Evolutionary conservation across 352 stramenopile species (phyloP).

Genomic region (Globisporangium polare): DNA sequence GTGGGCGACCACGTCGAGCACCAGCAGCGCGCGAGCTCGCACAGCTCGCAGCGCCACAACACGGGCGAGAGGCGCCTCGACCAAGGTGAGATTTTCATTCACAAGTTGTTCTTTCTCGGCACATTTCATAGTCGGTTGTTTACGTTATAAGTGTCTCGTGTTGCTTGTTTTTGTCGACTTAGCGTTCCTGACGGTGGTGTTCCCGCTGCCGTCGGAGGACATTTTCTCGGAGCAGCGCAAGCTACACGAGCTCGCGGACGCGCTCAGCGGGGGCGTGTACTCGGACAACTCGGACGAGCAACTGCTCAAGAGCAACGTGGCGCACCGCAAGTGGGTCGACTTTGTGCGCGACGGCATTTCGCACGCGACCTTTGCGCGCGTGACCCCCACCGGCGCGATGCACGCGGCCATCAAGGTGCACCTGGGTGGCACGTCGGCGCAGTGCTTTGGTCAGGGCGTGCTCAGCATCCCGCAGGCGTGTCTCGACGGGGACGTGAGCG

Average conservation of each 20-base stretch:
- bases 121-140: not conserved
- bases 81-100: not conserved
- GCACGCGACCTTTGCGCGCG: slow-evolving; percentile 56
- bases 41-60: not conserved
- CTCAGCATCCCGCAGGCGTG: slow-evolving; percentile 48
- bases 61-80: slow-evolving; percentile 3
- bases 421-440: slow-evolving; percentile 27
- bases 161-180: not conserved
- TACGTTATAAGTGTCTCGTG: too few relatives aligned
- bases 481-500: slow-evolving; percentile 14
- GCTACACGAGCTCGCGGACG: slow-evolving; percentile 71
- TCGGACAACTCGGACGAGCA: slow-evolving; percentile 25
- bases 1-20: slow-evolving; percentile 2
- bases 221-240: slow-evolving; percentile 82
- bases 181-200: slow-evolving; percentile 63
- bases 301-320: slow-evolving; percentile 45
- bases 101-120: not conserved
- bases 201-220: slow-evolving; percentile 77
- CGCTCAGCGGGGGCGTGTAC: slow-evolving; percentile 58
- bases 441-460: slow-evolving; percentile 63
- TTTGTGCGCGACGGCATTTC: slow-evolving; percentile 46
- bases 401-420: slow-evolving; percentile 76
- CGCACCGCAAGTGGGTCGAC: slow-evolving; percentile 40
- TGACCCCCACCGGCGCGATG: slow-evolving; percentile 35
- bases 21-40: slow-evolving; percentile 12